Evolutionary conservation across 2,329 filamentous ascomycete genomes (phyloP).

Genomic region (Nothophoma quercina): DNA sequence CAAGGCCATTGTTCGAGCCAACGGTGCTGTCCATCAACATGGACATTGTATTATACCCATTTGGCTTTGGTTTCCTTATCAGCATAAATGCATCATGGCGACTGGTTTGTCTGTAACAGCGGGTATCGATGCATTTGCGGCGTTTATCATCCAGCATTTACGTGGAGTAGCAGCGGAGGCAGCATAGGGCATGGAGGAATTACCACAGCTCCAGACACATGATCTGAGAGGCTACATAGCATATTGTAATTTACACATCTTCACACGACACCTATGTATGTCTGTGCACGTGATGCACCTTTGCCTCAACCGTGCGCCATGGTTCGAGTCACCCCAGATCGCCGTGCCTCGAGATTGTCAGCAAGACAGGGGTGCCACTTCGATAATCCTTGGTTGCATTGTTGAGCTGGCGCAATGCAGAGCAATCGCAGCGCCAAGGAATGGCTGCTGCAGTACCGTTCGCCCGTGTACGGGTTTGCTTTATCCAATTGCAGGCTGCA

Average conservation of each 20-base stretch:
- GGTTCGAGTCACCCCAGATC: background rate
- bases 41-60: slow-evolving; percentile 16
- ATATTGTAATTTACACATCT: slow-evolving; percentile 16
- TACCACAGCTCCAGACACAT: background rate
- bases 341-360: background rate
- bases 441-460: background rate
- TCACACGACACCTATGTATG: background rate
- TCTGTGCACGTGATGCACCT: background rate
- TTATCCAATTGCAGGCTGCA: slow-evolving; percentile 1
- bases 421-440: slow-evolving; percentile 11
- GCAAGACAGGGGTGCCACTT: background rate
- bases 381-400: slow-evolving; percentile 15
- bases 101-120: background rate
- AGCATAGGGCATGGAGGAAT: background rate
- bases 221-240: slow-evolving; percentile 11
- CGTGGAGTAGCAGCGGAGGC: background rate
- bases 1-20: background rate
- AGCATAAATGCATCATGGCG: slow-evolving; percentile 14
- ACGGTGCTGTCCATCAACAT: background rate
- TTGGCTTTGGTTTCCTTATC: slow-evolving; percentile 4
- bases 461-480: background rate
- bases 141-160: slow-evolving; percentile 17
- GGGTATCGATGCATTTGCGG: slow-evolving; percentile 8
- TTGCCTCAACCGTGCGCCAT: too few species aligned
- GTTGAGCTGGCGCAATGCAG: slow-evolving; percentile 19